phyloP scores from a whole-genome alignment of 805 yeast species.

The Clavispora phyllophila region DNA sequence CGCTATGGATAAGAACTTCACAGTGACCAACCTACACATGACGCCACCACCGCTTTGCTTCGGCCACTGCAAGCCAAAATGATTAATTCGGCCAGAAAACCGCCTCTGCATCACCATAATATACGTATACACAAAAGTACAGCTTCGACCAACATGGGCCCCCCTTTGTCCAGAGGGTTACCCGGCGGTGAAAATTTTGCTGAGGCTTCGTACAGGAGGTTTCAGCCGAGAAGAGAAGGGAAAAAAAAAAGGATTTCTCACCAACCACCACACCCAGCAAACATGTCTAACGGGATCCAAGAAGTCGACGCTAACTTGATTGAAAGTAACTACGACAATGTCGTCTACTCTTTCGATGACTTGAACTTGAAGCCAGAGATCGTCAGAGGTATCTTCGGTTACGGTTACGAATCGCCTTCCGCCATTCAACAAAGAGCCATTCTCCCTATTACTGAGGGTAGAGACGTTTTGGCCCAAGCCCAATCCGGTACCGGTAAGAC shows the following conservation, averaged over 20 bases:
- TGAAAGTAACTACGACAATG: conserved; percentile 95
- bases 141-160: too few species aligned
- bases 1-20: too few species aligned
- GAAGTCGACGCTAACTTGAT: conserved; percentile 81
- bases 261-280: conserved; percentile 9
- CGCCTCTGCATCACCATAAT: too few species aligned
- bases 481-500: conserved; percentile 91
- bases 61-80: too few species aligned
- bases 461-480: conserved; percentile 76
- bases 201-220: neutral
- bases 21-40: too few species aligned
- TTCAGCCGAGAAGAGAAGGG: conserved; percentile 1
- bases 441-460: conserved; percentile 68
- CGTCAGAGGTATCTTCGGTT: conserved; percentile 70
- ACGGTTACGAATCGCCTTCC: conserved; percentile 78
- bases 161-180: conserved; percentile 14
- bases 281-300: conserved; percentile 64
- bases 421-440: conserved; percentile 82
- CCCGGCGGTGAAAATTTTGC: conserved; percentile 18
- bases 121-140: too few species aligned
- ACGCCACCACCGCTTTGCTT: too few species aligned
- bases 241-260: conserved; percentile 8
- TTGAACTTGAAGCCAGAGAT: conserved; percentile 68
- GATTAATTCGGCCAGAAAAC: too few species aligned
- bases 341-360: conserved; percentile 65